Evolutionary conservation across 306 rosid species (phyloP).

Genomic region (Nissolia schottii): DNA sequence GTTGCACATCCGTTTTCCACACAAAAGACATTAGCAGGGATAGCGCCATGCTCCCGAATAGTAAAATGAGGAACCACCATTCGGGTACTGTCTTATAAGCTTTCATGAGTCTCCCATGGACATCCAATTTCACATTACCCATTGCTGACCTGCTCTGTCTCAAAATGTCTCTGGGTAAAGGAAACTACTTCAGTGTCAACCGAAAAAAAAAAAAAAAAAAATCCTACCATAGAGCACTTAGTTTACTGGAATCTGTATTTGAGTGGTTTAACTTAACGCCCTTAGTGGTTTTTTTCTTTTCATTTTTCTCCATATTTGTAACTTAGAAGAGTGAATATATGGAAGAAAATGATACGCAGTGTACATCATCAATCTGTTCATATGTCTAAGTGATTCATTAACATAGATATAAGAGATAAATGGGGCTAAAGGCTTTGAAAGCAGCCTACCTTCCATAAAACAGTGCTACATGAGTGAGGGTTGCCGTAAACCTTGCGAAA

Average conservation of each 20-base stretch:
- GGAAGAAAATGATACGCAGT: not conserved
- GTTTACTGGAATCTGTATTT: not conserved
- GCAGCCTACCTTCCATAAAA: slow-evolving; percentile 74
- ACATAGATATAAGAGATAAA: not conserved
- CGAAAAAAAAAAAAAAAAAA: too few relatives aligned
- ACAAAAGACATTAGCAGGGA: slow-evolving; percentile 65
- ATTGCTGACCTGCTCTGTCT: slow-evolving; percentile 80
- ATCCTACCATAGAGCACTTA: not conserved
- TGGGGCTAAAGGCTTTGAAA: not conserved
- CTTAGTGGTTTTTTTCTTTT: not conserved
- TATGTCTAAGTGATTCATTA: not conserved
- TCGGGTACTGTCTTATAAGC: slow-evolving; percentile 87
- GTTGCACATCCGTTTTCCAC: slow-evolving; percentile 79
- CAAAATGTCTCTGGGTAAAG: slow-evolving; percentile 58
- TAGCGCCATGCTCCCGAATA: slow-evolving; percentile 59
- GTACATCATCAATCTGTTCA: not conserved
- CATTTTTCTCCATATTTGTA: not conserved
- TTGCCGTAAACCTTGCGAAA: slow-evolving; percentile 88
- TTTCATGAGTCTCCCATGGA: slow-evolving; percentile 84
- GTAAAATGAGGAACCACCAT: slow-evolving; percentile 86
- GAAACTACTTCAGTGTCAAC: not conserved
- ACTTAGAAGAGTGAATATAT: not conserved
- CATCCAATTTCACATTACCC: slow-evolving; percentile 59
- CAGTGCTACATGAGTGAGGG: slow-evolving; percentile 90
- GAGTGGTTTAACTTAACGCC: not conserved